Evolutionary conservation across 208 protist species (phyloP), one percentile per base, ranked within the genome.

Genomic region (Blastocrithidia nonstop): DNA sequence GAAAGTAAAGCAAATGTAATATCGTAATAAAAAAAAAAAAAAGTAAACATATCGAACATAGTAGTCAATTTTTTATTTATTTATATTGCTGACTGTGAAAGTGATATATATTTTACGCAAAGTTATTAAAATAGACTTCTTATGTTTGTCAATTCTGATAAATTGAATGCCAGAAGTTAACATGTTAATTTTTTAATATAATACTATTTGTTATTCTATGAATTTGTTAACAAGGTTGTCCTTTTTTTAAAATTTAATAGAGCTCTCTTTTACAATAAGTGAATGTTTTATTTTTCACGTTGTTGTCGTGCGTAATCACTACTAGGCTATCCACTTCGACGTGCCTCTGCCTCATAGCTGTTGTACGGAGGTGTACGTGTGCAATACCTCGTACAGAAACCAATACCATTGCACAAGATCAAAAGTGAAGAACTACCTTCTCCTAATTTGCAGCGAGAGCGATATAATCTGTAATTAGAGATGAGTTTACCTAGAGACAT

Each of bases 331-430:
- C 56, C 69, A 1, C 45, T 91, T 24, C 70, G 71, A 1, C 59
- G 61, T 11, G 61, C 81, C 0, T 66, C 81, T 0, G 73, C 72
- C 7, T 62, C 40, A 24, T 73, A 87, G 32, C 74, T 91, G 71
- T 50, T 91, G 1, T 85, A 87, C 61, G 81, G 81, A 20, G 81
- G 81, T 11, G 63, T 73, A 6, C 67, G 81, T n/a, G 49, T 84
- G 8, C 57, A 61, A 21, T 50, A 77, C 52, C 66, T 91, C 6
- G 61, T 67, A 2, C 58, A 60, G 16, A 36, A 21, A 7, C 60
- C 76, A 4, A 78, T 81, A 38, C 38, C 54, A 6, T 53, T 91
- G 2, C 57, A 73, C 27, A 49, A 40, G 21, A 71, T 67, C 13
- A 32, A 24, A 4, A 78, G 68, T 46, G 81, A 91, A 48, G 31